phyloP scores from a whole-genome alignment of 176 grass and related monocot species.

The Leersia perrieri region DNA sequence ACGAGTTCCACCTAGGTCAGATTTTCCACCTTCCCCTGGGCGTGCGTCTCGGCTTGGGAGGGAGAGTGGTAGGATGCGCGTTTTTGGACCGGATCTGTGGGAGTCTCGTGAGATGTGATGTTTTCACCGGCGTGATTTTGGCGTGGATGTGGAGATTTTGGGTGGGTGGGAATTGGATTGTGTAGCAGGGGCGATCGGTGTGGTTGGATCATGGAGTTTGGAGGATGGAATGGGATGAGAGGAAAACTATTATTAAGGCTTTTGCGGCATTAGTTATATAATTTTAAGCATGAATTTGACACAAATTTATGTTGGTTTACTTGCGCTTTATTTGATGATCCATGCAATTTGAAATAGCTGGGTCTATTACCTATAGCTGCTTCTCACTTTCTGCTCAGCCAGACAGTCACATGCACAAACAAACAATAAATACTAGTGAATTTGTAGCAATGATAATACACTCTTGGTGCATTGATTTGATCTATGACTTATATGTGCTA shows the following conservation, averaged over 20 bases:
- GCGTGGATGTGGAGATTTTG: background rate
- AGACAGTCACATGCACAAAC: background rate
- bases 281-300: constrained; percentile 15
- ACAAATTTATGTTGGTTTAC: background rate
- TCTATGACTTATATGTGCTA: background rate
- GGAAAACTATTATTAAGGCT: background rate
- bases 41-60: background rate
- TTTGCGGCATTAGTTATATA: background rate
- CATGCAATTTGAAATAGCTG: background rate
- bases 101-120: background rate
- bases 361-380: background rate
- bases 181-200: background rate
- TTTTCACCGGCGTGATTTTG: background rate
- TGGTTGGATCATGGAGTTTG: background rate
- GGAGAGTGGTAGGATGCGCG: background rate
- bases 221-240: background rate
- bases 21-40: constrained; percentile 6
- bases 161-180: background rate
- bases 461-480: background rate
- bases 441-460: background rate
- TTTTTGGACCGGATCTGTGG: constrained; percentile 34
- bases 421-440: background rate
- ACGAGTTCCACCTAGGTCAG: constrained; percentile 93
- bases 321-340: background rate
- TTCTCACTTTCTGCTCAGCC: background rate